Percentiles rank a stretch among this genome's conserved stretches.
Evolutionary conservation across 1,284 basidiomycete species (phyloP).

Genomic region (Sanghuangporus baumii): DNA sequence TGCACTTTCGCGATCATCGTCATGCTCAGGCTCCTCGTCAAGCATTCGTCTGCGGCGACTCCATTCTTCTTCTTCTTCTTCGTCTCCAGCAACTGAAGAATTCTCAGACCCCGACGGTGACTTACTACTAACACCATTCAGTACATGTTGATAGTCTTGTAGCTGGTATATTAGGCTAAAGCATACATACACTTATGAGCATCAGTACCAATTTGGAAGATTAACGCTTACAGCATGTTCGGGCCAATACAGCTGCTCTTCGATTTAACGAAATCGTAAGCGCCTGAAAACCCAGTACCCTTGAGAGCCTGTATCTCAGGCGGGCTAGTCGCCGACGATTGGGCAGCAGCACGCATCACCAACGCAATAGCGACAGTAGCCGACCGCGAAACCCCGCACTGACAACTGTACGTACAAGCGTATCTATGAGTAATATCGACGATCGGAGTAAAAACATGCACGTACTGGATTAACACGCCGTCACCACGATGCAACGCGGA

Average conservation of each 20-base stretch:
- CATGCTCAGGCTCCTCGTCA: constrained; percentile 48
- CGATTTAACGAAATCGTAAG: constrained; percentile 86
- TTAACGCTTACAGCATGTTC: constrained; percentile 83
- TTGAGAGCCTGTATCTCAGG: constrained; percentile 74
- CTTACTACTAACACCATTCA: constrained; percentile 45
- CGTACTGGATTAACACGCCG: constrained; percentile 85
- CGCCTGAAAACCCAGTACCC: constrained; percentile 78
- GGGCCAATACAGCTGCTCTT: constrained; percentile 88
- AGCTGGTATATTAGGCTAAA: constrained; percentile 92
- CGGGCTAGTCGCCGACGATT: constrained; percentile 58
- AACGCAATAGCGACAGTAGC: constrained; percentile 92
- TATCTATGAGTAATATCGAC: constrained; percentile 10
- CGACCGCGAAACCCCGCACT: constrained; percentile 93
- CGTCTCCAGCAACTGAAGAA: constrained; percentile 49
- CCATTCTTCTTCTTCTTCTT: constrained; percentile 87
- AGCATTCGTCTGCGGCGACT: constrained; percentile 62
- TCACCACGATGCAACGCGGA: constrained; percentile 66
- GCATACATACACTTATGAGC: constrained; percentile 13
- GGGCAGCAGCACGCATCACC: constrained; percentile 89
- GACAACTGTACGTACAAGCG: constrained; percentile 55
- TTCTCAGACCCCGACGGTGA: constrained; percentile 48
- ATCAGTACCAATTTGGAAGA: constrained; percentile 17
- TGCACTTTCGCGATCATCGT: constrained; percentile 47
- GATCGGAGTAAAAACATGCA: constrained; percentile 23
- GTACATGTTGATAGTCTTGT: constrained; percentile 85